These are phyloP conservation scores for Candida maris DNA, from an alignment of 805 yeast species.

Conservation along the genomic window DNA sequence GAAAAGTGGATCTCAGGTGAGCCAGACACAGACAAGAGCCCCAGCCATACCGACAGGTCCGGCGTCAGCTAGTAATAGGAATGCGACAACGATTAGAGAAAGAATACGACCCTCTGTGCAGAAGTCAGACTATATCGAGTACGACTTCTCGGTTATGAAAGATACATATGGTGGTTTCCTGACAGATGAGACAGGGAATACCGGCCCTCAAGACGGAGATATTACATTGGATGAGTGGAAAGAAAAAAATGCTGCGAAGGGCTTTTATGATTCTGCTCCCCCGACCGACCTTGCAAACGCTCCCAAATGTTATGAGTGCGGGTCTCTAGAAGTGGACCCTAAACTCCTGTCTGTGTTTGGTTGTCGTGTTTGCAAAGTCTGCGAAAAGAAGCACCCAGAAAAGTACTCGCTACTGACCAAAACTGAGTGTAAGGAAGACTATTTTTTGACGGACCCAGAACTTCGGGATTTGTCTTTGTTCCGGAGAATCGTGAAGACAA, in stretches of 20 bases:
- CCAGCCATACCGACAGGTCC: too few species aligned
- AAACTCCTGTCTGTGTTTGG: conserved; percentile 65
- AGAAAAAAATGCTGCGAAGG: conserved; percentile 41
- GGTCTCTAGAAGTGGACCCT: conserved; percentile 74
- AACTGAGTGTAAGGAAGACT: conserved; percentile 93
- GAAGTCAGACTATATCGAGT: conserved; percentile 70
- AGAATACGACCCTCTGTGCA: conserved; percentile 46
- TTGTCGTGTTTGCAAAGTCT: conserved; percentile 73
- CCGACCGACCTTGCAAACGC: conserved; percentile 70
- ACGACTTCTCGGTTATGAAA: conserved; percentile 86
- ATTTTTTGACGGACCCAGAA: conserved; percentile 90
- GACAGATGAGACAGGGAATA: conserved; percentile 31
- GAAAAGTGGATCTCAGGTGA: too few species aligned
- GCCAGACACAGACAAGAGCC: too few species aligned
- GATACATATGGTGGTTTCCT: conserved; percentile 88
- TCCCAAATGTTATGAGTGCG: conserved; percentile 82
- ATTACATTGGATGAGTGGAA: conserved; percentile 54
- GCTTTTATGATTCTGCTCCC: conserved; percentile 57
- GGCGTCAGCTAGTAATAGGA: too few species aligned
- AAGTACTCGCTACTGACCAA: conserved; percentile 89
- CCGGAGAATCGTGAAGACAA: conserved; percentile 81
- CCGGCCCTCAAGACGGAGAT: conserved; percentile 26
- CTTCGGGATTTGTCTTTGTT: conserved; percentile 64
- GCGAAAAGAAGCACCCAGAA: conserved; percentile 72
- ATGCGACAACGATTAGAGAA: conserved; percentile 7